phyloP scores from a whole-genome alignment of 1,284 basidiomycete species.

The Peniophora sp. region DNA sequence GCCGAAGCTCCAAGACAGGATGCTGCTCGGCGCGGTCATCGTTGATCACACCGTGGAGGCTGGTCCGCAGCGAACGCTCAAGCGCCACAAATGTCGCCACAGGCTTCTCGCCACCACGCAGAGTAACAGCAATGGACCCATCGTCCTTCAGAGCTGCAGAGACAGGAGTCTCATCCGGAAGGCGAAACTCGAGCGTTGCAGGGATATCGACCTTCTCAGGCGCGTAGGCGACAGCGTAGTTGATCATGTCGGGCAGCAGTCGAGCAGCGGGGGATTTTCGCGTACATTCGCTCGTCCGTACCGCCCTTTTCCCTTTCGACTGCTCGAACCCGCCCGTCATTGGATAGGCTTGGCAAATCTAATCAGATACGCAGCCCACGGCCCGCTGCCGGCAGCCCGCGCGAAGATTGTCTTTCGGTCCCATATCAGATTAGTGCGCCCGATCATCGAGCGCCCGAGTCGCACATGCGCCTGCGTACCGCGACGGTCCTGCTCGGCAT shows the following conservation, averaged over 20 bases:
- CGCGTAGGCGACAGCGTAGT: background rate
- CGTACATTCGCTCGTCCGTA: too few species aligned
- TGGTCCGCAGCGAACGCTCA: background rate
- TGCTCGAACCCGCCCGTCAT: too few species aligned
- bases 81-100: background rate
- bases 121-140: background rate
- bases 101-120: background rate
- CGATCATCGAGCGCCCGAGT: too few species aligned
- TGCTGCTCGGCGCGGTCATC: constrained; percentile 23
- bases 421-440: too few species aligned
- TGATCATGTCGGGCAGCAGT: background rate
- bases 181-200: background rate
- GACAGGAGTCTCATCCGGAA: background rate
- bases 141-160: background rate
- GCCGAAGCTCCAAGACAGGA: constrained; percentile 20
- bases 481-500: too few species aligned
- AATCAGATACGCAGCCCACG: too few species aligned
- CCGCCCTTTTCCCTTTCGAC: too few species aligned
- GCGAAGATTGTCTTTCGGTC: too few species aligned
- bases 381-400: too few species aligned
- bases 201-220: background rate
- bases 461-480: too few species aligned
- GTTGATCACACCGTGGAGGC: background rate
- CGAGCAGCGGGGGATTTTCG: too few species aligned
- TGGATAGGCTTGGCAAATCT: too few species aligned